These are phyloP conservation scores for Nasturtium officinale DNA, from an alignment of 345 rosid species.

Conservation along the genomic window DNA sequence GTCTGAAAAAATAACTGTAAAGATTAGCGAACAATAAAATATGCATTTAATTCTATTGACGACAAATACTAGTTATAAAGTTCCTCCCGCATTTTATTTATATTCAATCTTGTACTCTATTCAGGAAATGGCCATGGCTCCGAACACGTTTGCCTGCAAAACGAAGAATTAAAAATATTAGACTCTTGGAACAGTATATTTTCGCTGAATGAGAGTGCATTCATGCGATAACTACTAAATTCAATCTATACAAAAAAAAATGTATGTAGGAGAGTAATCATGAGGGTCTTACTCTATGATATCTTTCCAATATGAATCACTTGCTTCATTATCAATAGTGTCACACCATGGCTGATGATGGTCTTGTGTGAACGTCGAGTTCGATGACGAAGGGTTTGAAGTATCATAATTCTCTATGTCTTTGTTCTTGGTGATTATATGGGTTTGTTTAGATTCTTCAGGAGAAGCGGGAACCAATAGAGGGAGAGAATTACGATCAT, in stretches of 20 bases:
- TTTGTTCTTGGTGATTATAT: conserved; percentile 33
- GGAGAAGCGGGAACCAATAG: conserved; percentile 53
- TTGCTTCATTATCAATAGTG: conserved; percentile 52
- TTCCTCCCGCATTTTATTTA: neutral
- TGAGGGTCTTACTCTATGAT: conserved; percentile 55
- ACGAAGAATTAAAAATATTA: conserved; percentile 3
- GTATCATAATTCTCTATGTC: conserved; percentile 22
- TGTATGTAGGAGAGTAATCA: neutral
- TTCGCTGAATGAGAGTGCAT: neutral
- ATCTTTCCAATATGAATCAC: conserved; percentile 60
- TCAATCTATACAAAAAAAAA: neutral
- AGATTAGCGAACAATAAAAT: conserved; percentile 3
- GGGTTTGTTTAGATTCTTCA: conserved; percentile 34
- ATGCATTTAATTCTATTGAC: conserved; percentile 20
- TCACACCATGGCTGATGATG: conserved; percentile 45
- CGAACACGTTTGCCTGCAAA: conserved; percentile 57
- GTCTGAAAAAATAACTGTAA: neutral
- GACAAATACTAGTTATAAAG: conserved; percentile 7
- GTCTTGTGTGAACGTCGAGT: conserved; percentile 55
- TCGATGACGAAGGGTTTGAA: conserved; percentile 60
- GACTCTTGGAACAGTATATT: neutral
- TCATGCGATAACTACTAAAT: neutral
- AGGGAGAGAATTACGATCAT: conserved; percentile 45
- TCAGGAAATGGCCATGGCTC: conserved; percentile 54
- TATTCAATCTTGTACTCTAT: conserved; percentile 8